phyloP scores from a whole-genome alignment of 306 rosid species.

The Herpetospermum pedunculosum region DNA sequence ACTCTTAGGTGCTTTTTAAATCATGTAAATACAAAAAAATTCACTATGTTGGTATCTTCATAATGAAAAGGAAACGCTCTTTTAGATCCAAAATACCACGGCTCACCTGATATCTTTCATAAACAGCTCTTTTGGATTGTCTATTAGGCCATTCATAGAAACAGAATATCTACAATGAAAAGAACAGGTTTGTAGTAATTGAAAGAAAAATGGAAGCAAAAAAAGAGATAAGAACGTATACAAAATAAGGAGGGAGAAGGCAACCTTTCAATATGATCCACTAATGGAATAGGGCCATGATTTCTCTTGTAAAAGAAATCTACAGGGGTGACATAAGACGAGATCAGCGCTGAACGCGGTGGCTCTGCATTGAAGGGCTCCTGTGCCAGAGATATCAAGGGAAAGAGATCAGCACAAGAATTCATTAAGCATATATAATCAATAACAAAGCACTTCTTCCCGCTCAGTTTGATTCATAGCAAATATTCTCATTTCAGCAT shows the following conservation, averaged over 20 bases:
- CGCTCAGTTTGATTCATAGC: neutral
- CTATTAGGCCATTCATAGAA: slow-evolving; percentile 43
- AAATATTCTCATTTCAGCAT: neutral
- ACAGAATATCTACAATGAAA: slow-evolving; percentile 47
- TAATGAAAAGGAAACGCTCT: neutral
- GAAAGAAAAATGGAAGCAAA: neutral
- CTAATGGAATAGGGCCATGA: slow-evolving; percentile 76
- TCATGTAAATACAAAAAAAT: neutral
- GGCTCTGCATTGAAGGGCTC: slow-evolving; percentile 92
- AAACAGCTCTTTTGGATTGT: slow-evolving; percentile 40
- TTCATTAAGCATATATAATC: neutral
- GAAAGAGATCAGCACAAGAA: neutral
- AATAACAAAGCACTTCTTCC: neutral
- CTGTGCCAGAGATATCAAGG: slow-evolving; percentile 18
- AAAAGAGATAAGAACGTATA: neutral
- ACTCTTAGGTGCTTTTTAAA: slow-evolving; percentile 3
- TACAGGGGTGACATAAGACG: slow-evolving; percentile 63
- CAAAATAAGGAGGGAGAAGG: neutral
- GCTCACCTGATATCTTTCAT: slow-evolving; percentile 75
- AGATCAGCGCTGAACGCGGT: slow-evolving; percentile 44
- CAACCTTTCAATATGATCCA: slow-evolving; percentile 64
- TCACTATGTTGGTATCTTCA: neutral
- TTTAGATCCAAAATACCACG: slow-evolving; percentile 1
- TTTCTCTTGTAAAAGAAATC: slow-evolving; percentile 87
- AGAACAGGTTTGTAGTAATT: slow-evolving; percentile 7